These are phyloP conservation scores for Cladophialophora immunda DNA, from an alignment of 2,329 filamentous ascomycete genomes.

Conservation along the genomic window DNA sequence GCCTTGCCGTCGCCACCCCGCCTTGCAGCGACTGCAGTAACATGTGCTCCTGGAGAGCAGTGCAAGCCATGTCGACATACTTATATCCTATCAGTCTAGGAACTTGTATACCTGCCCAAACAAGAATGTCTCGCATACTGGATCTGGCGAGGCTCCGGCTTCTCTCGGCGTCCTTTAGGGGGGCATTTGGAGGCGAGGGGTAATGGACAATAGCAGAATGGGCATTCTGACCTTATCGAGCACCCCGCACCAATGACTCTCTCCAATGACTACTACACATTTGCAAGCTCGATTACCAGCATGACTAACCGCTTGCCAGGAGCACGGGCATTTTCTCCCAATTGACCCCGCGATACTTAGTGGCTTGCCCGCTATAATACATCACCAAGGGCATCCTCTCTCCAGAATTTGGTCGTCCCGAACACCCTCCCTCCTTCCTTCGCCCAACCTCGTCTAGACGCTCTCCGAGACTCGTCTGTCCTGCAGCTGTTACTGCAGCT, in stretches of 20 bases:
- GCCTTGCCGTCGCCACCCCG: too few relatives aligned
- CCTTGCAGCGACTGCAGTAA: too few relatives aligned
- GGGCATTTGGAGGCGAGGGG: not conserved
- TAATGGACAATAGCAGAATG: too few relatives aligned
- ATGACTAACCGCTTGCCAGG: not conserved
- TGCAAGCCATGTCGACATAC: not conserved
- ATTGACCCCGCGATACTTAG: not conserved
- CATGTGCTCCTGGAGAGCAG: not conserved
- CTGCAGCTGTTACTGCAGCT: not conserved
- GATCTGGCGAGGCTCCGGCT: not conserved
- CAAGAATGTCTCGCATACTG: not conserved
- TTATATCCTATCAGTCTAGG: not conserved
- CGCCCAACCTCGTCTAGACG: not conserved
- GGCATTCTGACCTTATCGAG: constrained; percentile 16
- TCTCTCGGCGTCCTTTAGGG: not conserved
- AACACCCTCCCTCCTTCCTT: not conserved
- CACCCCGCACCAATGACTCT: constrained; percentile 8
- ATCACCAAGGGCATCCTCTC: not conserved
- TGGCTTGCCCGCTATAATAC: not conserved
- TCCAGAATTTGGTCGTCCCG: not conserved
- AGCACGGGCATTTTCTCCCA: too few relatives aligned
- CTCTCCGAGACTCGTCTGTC: not conserved
- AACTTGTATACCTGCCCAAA: not conserved
- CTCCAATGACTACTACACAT: not conserved
- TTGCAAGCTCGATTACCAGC: not conserved